A percentile compares a stretch with the other conserved stretches of the same genome.
Conservation (phyloP, 345 rosid genomes). For the Cardamine resedifolia region DNA sequence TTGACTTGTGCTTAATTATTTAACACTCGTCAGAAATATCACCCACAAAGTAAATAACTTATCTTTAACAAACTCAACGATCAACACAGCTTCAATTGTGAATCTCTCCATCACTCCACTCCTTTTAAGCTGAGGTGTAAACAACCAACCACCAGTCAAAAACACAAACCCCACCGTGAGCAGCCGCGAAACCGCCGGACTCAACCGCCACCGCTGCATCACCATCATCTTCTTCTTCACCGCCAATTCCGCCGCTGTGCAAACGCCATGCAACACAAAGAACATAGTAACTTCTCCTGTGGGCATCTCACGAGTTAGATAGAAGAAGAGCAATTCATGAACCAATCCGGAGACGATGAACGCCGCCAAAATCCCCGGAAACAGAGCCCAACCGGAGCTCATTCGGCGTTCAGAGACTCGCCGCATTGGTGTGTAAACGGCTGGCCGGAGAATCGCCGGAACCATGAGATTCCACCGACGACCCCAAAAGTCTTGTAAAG, state of each 20-base stretch:
- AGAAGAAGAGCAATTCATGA: constrained; percentile 40
- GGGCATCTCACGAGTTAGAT: constrained; percentile 29
- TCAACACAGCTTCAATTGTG: constrained; percentile 9
- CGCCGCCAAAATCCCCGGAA: constrained; percentile 27
- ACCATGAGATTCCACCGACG: constrained; percentile 58
- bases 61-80: constrained; percentile 4
- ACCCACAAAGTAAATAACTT: neutral
- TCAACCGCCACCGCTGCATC: constrained; percentile 23
- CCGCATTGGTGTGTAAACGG: constrained; percentile 44
- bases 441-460: constrained; percentile 42
- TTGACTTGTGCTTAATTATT: neutral
- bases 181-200: constrained; percentile 19
- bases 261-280: constrained; percentile 43
- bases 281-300: constrained; percentile 42
- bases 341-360: constrained; percentile 40
- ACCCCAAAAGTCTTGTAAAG: constrained; percentile 65
- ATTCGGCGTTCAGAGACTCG: neutral
- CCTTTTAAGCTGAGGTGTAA: constrained; percentile 38
- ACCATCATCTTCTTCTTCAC: constrained; percentile 35
- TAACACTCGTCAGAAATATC: neutral
- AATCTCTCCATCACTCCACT: constrained; percentile 21
- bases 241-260: constrained; percentile 34
- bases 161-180: constrained; percentile 41
- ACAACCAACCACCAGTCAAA: constrained; percentile 40
- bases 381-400: constrained; percentile 19